Base-by-base conservation (phyloP, 208 protist species). In the Trypanosoma scelopori region DNA sequence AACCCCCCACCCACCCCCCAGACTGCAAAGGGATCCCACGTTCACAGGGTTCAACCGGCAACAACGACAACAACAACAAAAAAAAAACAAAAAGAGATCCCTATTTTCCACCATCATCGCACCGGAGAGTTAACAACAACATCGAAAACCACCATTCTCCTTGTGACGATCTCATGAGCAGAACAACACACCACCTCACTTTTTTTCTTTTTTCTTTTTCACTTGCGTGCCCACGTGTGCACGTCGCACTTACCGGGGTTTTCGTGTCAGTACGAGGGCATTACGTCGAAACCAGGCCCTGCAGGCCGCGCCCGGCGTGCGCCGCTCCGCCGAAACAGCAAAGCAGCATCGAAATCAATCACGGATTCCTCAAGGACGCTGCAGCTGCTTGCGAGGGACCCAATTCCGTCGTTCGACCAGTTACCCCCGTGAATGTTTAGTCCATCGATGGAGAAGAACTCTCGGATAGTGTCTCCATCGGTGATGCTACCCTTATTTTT, bases 211-310 rank as follows among this genome's bases (percentile, higher is more conserved):
- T 49, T 13, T 3, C 49, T 28, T 52, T 58, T 47, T 42, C 15
- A 32, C 5, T 39, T 66, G 16, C 46, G 53, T 30, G 28, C 20
- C 3, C 32, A 32, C n/a, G 25, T 41, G 12, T 25, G 22, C 3
- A 7, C 27, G 15, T 16, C n/a, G n/a, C n/a, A n/a, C n/a, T n/a
- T n/a, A n/a, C n/a, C n/a, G n/a, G n/a, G n/a, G n/a, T n/a, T n/a
- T n/a, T n/a, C n/a, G 47, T 23, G 22, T 52, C 15, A 42, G 37
- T 72, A 79, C 52, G 77, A 57, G 15, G 53, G 57, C 16, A 53
- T 13, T 39, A 20, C 0, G 20, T 65, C 59, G 30, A 55, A 65
- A 16, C 61, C 61, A 18, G 61, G 50, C 2, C 50, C 61, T 35
- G 50, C 49, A n/a, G 25, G 28, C 35, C 61, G 61, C 22, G 48